phyloP scores from a whole-genome alignment of 2,329 filamentous ascomycete genomes.

The Neonectria sp. region DNA sequence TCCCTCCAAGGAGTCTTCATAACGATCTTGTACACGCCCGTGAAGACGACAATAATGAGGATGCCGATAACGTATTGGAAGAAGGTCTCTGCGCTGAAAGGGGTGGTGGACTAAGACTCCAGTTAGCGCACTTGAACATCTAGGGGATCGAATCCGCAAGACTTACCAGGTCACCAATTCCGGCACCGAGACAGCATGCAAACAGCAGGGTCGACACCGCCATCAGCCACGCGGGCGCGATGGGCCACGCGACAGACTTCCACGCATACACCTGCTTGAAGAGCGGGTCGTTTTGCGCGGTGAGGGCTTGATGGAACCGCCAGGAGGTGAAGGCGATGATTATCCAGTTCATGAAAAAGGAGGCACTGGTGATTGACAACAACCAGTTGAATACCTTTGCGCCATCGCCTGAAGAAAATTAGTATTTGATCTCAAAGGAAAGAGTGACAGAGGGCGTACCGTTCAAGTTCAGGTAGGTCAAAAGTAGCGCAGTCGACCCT shows the following conservation, averaged over 20 bases:
- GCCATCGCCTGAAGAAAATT: constrained; percentile 18
- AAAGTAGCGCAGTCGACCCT: neutral
- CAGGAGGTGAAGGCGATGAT: constrained; percentile 37
- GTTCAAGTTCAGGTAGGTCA: constrained; percentile 21
- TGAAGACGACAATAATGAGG: constrained; percentile 39
- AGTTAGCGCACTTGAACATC: constrained; percentile 1
- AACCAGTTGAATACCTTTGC: constrained; percentile 36
- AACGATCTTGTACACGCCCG: constrained; percentile 37
- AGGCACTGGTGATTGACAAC: constrained; percentile 38
- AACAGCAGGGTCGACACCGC: constrained; percentile 28
- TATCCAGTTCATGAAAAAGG: constrained; percentile 39
- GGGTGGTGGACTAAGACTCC: constrained; percentile 1
- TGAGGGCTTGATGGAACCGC: constrained; percentile 35
- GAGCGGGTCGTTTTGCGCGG: constrained; percentile 32
- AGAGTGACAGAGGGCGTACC: neutral
- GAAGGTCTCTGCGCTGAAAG: constrained; percentile 37
- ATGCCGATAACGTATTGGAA: constrained; percentile 40
- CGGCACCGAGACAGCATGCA: constrained; percentile 28
- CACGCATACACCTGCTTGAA: constrained; percentile 36
- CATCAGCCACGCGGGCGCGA: constrained; percentile 28
- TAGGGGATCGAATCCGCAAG: no score
- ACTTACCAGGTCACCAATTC: constrained; percentile 28
- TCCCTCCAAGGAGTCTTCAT: constrained; percentile 39
- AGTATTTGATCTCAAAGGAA: neutral
- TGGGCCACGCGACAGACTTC: constrained; percentile 30